These are phyloP conservation scores for Platanthera guangdongensis DNA, from an alignment of 106 monocot genomes.

Conservation along the genomic window DNA sequence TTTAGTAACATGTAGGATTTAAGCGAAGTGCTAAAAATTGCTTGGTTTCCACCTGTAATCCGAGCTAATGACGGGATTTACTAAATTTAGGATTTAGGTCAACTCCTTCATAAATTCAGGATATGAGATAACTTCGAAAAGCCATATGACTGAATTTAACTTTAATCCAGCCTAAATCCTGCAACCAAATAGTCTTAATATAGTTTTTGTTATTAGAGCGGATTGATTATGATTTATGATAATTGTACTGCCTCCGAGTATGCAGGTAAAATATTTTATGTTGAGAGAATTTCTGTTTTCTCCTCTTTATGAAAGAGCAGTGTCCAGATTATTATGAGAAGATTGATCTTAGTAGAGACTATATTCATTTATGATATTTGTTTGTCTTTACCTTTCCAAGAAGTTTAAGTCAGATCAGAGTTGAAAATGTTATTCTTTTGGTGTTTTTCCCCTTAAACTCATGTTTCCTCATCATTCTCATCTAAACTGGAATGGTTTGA, in stretches of 20 bases:
- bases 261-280: background rate
- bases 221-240: background rate
- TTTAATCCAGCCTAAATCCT: too few species aligned
- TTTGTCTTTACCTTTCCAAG: background rate
- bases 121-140: too few species aligned
- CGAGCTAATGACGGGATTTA: too few species aligned
- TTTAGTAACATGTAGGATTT: too few species aligned
- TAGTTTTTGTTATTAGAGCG: background rate
- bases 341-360: background rate
- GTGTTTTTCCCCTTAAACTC: background rate
- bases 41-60: too few species aligned
- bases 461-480: background rate
- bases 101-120: too few species aligned
- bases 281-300: background rate
- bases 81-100: too few species aligned
- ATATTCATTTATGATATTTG: background rate
- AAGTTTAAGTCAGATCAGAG: background rate
- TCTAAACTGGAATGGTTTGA: background rate
- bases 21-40: too few species aligned
- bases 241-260: background rate
- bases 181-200: background rate
- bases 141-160: too few species aligned
- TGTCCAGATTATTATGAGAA: background rate
- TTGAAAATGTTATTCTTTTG: background rate
- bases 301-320: background rate